phyloP scores from a whole-genome alignment of 1,139 yeast species.

The Suhomyces guaymorum region DNA sequence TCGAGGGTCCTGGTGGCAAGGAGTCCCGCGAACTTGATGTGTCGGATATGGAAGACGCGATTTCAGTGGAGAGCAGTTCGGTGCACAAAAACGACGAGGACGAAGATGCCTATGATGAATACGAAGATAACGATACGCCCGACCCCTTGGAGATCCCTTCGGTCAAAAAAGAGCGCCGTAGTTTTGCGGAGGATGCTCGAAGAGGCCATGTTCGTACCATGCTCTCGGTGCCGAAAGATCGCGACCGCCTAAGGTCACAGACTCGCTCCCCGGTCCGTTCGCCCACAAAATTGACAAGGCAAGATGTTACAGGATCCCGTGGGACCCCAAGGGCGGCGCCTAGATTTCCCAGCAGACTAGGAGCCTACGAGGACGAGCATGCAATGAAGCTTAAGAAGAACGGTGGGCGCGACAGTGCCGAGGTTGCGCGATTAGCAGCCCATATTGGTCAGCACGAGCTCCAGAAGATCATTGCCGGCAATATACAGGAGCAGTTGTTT shows the following conservation, averaged over 20 bases:
- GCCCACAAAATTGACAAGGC: neutral
- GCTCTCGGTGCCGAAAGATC: constrained; percentile 3
- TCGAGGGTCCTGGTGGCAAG: constrained; percentile 22
- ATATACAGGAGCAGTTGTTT: constrained; percentile 20
- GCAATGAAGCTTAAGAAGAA: constrained; percentile 10
- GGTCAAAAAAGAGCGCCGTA: constrained; percentile 5
- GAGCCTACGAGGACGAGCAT: constrained; percentile 12
- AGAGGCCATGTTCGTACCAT: constrained; percentile 1
- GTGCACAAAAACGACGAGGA: constrained; percentile 16
- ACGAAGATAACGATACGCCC: constrained; percentile 5
- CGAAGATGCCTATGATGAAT: constrained; percentile 12
- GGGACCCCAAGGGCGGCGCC: too few species aligned
- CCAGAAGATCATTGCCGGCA: constrained; percentile 25
- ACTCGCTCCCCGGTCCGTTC: constrained; percentile 6
- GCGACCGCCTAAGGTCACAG: neutral
- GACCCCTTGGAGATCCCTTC: neutral
- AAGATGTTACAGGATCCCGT: neutral
- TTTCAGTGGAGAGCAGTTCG: constrained; percentile 19
- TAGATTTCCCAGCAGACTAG: constrained; percentile 1
- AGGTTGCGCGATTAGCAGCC: constrained; percentile 10
- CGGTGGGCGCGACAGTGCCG: constrained; percentile 13
- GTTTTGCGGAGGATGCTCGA: constrained; percentile 4
- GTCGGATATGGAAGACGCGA: constrained; percentile 21
- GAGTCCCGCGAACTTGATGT: constrained; percentile 17
- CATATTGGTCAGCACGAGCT: constrained; percentile 18